A percentile compares a stretch with the other conserved stretches of the same genome.
Conservation (phyloP, 441 rosid species). For the Breynia disticha region DNA sequence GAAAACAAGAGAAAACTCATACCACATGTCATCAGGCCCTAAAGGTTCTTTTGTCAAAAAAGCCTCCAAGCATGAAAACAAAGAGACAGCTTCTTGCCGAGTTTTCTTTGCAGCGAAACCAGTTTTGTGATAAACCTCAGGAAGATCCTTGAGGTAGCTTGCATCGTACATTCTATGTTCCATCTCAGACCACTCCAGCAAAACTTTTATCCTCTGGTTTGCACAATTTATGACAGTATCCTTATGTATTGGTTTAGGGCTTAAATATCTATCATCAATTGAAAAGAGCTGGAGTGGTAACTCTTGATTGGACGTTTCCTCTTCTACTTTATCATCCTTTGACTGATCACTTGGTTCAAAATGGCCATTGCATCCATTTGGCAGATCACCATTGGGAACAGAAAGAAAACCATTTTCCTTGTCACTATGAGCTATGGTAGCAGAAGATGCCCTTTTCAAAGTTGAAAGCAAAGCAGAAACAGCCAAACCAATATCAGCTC, state of each 20-base stretch:
- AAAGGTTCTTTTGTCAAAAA: constrained; percentile 75
- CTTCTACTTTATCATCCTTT: constrained; percentile 28
- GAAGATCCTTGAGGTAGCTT: constrained; percentile 64
- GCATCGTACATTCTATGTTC: constrained; percentile 55
- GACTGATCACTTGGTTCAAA: constrained; percentile 23
- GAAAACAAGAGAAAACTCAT: background rate
- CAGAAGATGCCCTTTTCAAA: constrained; percentile 40
- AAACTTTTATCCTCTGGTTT: constrained; percentile 26
- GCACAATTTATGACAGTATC: constrained; percentile 42
- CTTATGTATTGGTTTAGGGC: constrained; percentile 36
- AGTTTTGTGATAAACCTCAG: constrained; percentile 51
- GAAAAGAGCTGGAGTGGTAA: constrained; percentile 34
- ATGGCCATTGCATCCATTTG: constrained; percentile 26
- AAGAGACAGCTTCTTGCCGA: constrained; percentile 53
- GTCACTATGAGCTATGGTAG: constrained; percentile 25
- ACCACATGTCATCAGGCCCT: constrained; percentile 91
- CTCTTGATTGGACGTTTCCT: constrained; percentile 25
- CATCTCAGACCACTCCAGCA: constrained; percentile 60
- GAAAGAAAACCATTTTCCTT: constrained; percentile 45
- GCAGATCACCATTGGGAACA: constrained; percentile 35
- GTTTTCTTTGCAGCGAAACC: constrained; percentile 36
- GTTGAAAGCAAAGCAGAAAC: constrained; percentile 49
- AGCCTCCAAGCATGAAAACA: constrained; percentile 66
- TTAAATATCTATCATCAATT: constrained; percentile 27
- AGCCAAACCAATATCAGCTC: constrained; percentile 50